Percentiles rank a stretch among this genome's conserved stretches.
Conservation (phyloP, 73 alveolate genomes). For the Stentor roeselii region DNA sequence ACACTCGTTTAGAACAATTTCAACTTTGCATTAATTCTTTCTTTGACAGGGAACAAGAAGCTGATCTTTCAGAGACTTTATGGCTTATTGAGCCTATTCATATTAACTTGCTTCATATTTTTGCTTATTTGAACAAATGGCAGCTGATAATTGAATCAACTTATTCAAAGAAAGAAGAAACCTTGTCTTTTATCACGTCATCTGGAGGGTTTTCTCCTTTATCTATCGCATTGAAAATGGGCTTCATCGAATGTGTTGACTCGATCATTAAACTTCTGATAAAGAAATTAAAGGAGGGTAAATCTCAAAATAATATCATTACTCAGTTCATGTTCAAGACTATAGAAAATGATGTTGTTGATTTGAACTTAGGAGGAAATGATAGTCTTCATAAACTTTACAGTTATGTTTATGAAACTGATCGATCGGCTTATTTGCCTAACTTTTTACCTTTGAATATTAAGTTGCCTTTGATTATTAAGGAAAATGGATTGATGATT, state of each 20-base stretch:
- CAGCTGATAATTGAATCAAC: not conserved
- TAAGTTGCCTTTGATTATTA: not conserved
- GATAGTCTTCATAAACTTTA: not conserved
- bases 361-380: not conserved
- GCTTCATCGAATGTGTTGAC: not conserved
- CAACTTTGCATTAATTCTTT: not conserved
- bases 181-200: not conserved
- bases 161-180: not conserved
- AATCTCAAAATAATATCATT: not conserved
- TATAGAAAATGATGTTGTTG: not conserved
- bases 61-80: not conserved
- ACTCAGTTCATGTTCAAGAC: not conserved
- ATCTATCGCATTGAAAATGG: not conserved
- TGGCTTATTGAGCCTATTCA: not conserved
- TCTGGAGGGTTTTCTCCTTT: not conserved
- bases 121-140: not conserved
- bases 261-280: not conserved
- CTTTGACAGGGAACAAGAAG: not conserved
- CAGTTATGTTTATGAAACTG: not conserved
- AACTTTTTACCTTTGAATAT: not conserved
- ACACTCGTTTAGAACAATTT: too few relatives aligned
- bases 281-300: not conserved
- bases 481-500: not conserved
- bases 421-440: not conserved
- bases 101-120: not conserved